Evolutionary conservation across 179 eudicot genomes (phyloP), one percentile per base, ranked within the genome.

Genomic region (Silene noctiflora): DNA sequence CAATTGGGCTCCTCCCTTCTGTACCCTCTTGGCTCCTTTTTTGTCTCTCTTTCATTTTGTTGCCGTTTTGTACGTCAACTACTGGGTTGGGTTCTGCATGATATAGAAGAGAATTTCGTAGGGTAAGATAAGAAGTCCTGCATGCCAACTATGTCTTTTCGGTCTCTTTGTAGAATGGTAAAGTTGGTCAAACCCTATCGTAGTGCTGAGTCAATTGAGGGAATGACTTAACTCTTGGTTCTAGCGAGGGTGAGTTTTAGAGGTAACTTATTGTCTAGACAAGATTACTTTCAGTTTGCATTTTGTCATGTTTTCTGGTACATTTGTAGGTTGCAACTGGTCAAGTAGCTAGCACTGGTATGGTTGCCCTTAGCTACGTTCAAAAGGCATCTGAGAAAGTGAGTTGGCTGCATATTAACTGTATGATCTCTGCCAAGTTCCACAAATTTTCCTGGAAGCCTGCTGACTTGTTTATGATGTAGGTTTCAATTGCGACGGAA

Each of bases 301-400:
- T 46, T 17, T n/a, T 67, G 6, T 58, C 64, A 71, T 27, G 19
- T 51, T 0, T 60, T 75, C 64, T 56, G 21, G 19, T 56, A 25
- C 61, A 35, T 62, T 16, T 80, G 74, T 80, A 94, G 99, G 98
- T 93, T 81, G 93, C 98, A 61, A 87, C 95, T 29, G 99, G 86
- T 21, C 98, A 95, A 89, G 86, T 91, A 70, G 98, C 98, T 70
- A 93, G 91, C 83, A 95, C 99, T 5, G 99, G 98, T 74, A 83
- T 95, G 97, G 87, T 90, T 77, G 90, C 90, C 61, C 86, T 95
- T 69, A 85, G 87, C 82, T 95, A 93, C 82, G 99, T 95, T 25
- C 99, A 95, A 76, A 95, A 93, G 86, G 85, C 91, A 70, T 88
- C 97, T 75, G 99, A 95, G 74, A 95, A 93, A 92, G 98, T 91